Conservation (phyloP, 331 rosid species). For the Dryas integrifolia region DNA sequence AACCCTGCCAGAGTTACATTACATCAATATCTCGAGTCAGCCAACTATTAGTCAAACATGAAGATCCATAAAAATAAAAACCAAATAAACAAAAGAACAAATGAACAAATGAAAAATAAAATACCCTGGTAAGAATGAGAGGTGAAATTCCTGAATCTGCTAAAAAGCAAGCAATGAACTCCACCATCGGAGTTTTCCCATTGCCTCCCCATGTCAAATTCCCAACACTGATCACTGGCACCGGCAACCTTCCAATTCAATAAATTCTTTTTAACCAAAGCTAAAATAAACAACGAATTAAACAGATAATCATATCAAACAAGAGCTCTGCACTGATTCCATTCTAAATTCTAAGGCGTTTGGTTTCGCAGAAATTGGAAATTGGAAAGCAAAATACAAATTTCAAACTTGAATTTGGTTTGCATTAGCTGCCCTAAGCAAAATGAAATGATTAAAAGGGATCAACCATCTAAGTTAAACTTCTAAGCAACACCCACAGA, state of each 20-base stretch:
- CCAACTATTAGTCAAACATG: background rate
- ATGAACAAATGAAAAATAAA: background rate
- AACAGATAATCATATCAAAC: background rate
- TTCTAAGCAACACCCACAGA: background rate
- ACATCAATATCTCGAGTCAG: constrained; percentile 9
- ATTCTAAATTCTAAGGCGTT: background rate
- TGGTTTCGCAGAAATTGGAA: background rate
- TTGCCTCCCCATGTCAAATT: constrained; percentile 97
- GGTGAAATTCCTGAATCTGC: constrained; percentile 60
- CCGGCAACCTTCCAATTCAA: constrained; percentile 47
- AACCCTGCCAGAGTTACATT: constrained; percentile 53
- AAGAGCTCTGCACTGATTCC: background rate
- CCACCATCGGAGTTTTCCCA: constrained; percentile 97
- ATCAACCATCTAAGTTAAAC: background rate
- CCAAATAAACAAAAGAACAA: background rate
- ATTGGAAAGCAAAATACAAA: background rate
- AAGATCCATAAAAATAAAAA: background rate
- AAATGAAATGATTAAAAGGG: background rate
- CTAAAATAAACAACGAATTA: background rate
- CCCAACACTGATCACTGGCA: constrained; percentile 82
- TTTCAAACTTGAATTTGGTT: background rate
- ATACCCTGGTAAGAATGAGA: constrained; percentile 85
- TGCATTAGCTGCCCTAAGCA: background rate
- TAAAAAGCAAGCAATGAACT: constrained; percentile 66
- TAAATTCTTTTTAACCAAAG: background rate